A percentile compares a stretch with the other conserved stretches of the same genome.
Conservation (phyloP, 371 early-diverging fungal species). For the Parasitella parasitica region DNA sequence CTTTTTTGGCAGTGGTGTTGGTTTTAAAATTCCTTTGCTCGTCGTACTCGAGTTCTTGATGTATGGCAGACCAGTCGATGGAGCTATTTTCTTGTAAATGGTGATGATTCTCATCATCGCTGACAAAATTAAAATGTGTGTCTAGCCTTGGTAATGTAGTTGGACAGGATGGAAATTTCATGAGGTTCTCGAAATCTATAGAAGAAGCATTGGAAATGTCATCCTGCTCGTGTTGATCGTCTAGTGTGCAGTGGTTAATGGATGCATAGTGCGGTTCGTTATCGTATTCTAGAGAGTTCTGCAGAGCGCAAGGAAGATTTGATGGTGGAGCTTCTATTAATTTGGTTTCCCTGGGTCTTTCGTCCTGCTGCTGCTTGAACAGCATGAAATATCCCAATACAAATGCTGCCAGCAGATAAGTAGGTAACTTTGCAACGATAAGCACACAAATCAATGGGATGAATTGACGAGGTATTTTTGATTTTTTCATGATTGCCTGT, state of each 20-base stretch:
- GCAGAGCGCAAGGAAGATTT: background rate
- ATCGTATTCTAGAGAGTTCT: background rate
- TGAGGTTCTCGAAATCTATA: constrained; percentile 9
- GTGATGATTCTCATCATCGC: constrained; percentile 3
- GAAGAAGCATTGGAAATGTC: constrained; percentile 4
- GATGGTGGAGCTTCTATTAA: background rate
- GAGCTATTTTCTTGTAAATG: background rate
- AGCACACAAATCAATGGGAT: constrained; percentile 3
- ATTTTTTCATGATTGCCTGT: background rate
- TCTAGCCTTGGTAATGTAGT: constrained; percentile 19
- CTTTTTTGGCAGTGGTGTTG: background rate
- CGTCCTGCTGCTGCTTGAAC: background rate
- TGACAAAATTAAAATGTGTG: constrained; percentile 9
- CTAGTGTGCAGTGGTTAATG: background rate
- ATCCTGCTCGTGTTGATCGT: background rate
- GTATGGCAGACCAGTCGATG: constrained; percentile 14
- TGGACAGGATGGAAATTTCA: constrained; percentile 18
- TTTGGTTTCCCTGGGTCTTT: background rate
- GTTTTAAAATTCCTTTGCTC: background rate
- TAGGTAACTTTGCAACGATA: constrained; percentile 12
- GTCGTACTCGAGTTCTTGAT: constrained; percentile 15
- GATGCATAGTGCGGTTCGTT: background rate
- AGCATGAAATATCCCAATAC: constrained; percentile 2
- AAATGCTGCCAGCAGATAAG: constrained; percentile 10
- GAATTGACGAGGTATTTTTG: constrained; percentile 5